Conservation (phyloP, 768 basidiomycete genomes). For the Agrocybe praecox region DNA sequence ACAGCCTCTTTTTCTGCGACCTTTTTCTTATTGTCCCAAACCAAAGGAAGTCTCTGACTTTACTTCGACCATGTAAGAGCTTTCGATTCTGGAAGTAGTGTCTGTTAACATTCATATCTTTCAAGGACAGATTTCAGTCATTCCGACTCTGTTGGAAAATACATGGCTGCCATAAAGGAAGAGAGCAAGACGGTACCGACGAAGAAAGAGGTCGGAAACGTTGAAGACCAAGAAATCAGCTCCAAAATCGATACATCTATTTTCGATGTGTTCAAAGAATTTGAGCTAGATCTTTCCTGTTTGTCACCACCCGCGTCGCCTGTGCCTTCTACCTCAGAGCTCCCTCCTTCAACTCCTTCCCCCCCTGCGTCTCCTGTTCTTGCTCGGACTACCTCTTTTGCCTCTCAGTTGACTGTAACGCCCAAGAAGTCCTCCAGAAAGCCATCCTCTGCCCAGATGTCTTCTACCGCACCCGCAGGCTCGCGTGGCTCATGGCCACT, state of each 20-base stretch:
- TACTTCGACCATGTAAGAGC: constrained; percentile 1
- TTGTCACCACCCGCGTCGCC: constrained; percentile 46
- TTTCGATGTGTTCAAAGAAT: constrained; percentile 47
- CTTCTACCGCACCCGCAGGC: constrained; percentile 28
- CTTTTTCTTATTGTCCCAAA: constrained; percentile 5
- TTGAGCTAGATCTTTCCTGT: constrained; percentile 47
- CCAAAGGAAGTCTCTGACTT: constrained; percentile 11
- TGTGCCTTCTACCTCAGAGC: constrained; percentile 32
- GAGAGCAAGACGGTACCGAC: constrained; percentile 15
- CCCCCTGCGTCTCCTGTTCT: constrained; percentile 35
- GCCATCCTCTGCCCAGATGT: constrained; percentile 26
- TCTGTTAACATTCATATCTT: constrained; percentile 1
- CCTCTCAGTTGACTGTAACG: constrained; percentile 27
- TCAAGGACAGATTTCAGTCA: constrained; percentile 23
- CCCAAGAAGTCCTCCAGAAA: constrained; percentile 22
- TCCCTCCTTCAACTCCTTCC: constrained; percentile 29
- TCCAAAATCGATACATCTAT: constrained; percentile 25
- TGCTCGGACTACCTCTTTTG: constrained; percentile 38
- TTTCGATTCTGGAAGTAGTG: constrained; percentile 3
- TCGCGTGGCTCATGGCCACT: constrained; percentile 46
- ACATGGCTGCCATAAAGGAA: constrained; percentile 24
- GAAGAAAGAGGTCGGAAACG: constrained; percentile 22
- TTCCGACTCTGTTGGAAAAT: constrained; percentile 25
- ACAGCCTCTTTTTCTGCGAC: neutral
- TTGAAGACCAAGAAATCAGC: constrained; percentile 18